phyloP scores from a whole-genome alignment of 192 early-diverging fungal genomes.

The Backusella parvicylindrica region DNA sequence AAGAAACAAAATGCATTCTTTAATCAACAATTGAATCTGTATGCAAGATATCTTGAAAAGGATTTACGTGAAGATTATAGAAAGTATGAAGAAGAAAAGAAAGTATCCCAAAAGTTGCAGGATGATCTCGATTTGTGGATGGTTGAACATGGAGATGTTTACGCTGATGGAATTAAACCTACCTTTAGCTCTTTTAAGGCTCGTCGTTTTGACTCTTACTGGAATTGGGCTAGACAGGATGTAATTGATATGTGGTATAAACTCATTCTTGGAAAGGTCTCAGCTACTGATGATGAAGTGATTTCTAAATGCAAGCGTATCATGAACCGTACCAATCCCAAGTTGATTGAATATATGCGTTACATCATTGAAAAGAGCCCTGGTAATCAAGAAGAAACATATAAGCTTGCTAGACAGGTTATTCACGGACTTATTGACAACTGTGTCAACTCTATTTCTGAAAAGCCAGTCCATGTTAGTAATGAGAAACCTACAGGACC shows the following conservation, averaged over 20 bases:
- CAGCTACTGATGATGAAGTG: slow-evolving; percentile 85
- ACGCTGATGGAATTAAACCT: slow-evolving; percentile 87
- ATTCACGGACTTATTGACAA: slow-evolving; percentile 83
- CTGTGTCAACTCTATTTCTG: slow-evolving; percentile 73
- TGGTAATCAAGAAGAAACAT: slow-evolving; percentile 76
- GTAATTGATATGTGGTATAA: slow-evolving; percentile 85
- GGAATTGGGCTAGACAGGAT: slow-evolving; percentile 95
- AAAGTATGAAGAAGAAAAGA: slow-evolving; percentile 63
- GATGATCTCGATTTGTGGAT: slow-evolving; percentile 84
- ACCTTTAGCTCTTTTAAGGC: slow-evolving; percentile 87
- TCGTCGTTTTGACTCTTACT: slow-evolving; percentile 90
- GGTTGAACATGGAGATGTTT: slow-evolving; percentile 88
- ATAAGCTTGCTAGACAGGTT: slow-evolving; percentile 75
- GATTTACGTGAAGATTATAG: slow-evolving; percentile 70
- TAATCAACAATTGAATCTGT: slow-evolving; percentile 71
- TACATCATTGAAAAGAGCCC: slow-evolving; percentile 80
- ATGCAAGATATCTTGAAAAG: slow-evolving; percentile 77
- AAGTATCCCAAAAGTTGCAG: slow-evolving; percentile 64
- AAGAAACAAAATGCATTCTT: slow-evolving; percentile 66
- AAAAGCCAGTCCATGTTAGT: slow-evolving; percentile 85
- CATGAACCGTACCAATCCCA: slow-evolving; percentile 86
- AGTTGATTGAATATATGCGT: slow-evolving; percentile 80
- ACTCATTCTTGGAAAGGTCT: slow-evolving; percentile 85
- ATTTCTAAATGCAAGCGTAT: slow-evolving; percentile 86
- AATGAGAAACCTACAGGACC: slow-evolving; percentile 82